Evolutionary conservation across 148 eudicot species (phyloP).

Genomic region (Fagopyrum tataricum): DNA sequence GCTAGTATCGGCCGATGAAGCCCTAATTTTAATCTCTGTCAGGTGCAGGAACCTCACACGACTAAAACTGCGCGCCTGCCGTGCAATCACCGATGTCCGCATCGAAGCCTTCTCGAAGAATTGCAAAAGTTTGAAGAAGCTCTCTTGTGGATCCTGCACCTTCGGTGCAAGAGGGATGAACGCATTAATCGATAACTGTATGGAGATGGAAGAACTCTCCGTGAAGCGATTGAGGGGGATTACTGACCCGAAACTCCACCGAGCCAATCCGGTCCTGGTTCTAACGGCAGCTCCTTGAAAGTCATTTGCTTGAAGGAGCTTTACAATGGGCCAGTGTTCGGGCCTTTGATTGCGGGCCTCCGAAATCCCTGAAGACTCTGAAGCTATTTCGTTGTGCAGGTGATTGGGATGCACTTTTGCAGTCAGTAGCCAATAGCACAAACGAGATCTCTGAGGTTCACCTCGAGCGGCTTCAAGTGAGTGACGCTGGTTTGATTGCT

Average conservation of each 20-base stretch:
- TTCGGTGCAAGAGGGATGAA: slow-evolving; percentile 51
- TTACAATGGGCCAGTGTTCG: slow-evolving; percentile 48
- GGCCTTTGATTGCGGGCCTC: slow-evolving; percentile 34
- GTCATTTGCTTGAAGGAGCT: slow-evolving; percentile 42
- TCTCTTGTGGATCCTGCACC: slow-evolving; percentile 40
- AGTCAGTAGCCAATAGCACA: slow-evolving; percentile 21
- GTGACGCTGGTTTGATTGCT: slow-evolving; percentile 36
- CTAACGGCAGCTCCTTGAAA: slow-evolving; percentile 25
- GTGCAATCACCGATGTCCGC: slow-evolving; percentile 37
- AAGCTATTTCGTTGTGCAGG: slow-evolving; percentile 42
- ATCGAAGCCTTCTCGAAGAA: slow-evolving; percentile 29
- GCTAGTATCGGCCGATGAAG: slow-evolving; percentile 37
- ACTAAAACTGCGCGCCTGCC: slow-evolving; percentile 45
- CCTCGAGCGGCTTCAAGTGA: slow-evolving; percentile 53
- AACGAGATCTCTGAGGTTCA: slow-evolving; percentile 36
- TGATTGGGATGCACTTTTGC: slow-evolving; percentile 44
- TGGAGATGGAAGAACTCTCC: slow-evolving; percentile 39
- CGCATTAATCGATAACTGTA: slow-evolving; percentile 32
- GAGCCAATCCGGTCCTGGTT: slow-evolving; percentile 36
- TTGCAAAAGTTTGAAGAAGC: slow-evolving; percentile 37
- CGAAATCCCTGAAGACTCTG: slow-evolving; percentile 33
- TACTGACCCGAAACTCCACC: slow-evolving; percentile 23
- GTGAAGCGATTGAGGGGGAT: slow-evolving; percentile 47
- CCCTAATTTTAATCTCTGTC: slow-evolving; percentile 28
- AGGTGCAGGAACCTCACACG: slow-evolving; percentile 38